A percentile compares a stretch with the other conserved stretches of the same genome.
These are phyloP conservation scores for Geoglossum cookeanum DNA, from an alignment of 2,329 filamentous ascomycete genomes.

Conservation along the genomic window DNA sequence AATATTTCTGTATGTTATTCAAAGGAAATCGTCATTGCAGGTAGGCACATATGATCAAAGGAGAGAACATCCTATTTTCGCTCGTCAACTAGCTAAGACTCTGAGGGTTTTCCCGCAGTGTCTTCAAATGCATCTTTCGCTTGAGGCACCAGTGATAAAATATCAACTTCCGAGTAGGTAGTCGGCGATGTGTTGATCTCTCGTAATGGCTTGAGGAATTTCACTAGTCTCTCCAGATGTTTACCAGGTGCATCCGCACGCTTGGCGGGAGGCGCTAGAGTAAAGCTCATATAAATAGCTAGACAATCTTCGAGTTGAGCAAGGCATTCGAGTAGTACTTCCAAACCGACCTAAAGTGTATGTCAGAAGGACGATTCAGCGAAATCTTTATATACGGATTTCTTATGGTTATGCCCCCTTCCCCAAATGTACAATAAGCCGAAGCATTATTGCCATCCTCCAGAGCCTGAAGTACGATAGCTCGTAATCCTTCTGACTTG, in stretches of 20 bases:
- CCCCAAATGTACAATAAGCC: not conserved
- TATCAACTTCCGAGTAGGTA: not conserved
- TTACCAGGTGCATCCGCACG: not conserved
- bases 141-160: not conserved
- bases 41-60: not conserved
- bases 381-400: not conserved
- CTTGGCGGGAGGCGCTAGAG: not conserved
- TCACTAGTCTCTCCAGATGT: not conserved
- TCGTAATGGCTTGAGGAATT: not conserved
- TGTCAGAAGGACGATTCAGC: not conserved
- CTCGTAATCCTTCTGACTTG: not conserved
- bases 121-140: too few species aligned
- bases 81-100: not conserved
- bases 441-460: conserved; percentile 8
- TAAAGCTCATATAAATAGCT: not conserved
- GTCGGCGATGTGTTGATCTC: not conserved
- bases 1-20: not conserved
- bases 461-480: not conserved
- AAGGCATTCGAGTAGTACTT: not conserved
- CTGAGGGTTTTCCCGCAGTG: not conserved
- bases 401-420: not conserved
- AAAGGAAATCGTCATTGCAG: not conserved
- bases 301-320: not conserved
- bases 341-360: not conserved
- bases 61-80: not conserved